These are phyloP conservation scores for Auricularia heimuer DNA, from an alignment of 768 basidiomycete genomes.

Conservation along the genomic window DNA sequence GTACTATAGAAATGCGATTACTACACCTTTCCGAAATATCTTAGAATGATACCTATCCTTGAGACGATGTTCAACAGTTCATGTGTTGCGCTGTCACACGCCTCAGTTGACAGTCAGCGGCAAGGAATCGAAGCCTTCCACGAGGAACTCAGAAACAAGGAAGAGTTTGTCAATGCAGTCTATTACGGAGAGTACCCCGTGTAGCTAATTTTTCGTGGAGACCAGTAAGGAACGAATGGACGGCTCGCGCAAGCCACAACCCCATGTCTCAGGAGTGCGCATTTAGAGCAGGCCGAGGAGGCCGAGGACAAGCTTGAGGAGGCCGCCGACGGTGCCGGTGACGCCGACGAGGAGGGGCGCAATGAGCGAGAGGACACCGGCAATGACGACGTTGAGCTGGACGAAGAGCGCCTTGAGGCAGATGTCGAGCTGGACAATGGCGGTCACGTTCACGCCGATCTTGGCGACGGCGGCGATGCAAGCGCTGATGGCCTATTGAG, in stretches of 20 bases:
- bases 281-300: neutral
- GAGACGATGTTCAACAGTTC: neutral
- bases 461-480: neutral
- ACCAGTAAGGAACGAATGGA: neutral
- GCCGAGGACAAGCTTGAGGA: neutral
- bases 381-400: neutral
- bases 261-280: neutral
- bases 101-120: too few species aligned
- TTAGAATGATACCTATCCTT: neutral
- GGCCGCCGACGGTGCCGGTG: neutral
- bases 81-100: too few species aligned
- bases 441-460: neutral
- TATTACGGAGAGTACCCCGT: neutral
- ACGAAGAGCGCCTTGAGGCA: neutral
- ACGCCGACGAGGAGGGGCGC: neutral
- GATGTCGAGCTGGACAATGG: neutral
- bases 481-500: neutral
- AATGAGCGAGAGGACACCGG: neutral
- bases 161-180: neutral
- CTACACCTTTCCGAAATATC: too few species aligned
- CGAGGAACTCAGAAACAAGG: neutral
- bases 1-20: too few species aligned
- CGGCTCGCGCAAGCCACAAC: neutral
- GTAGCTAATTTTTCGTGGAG: neutral
- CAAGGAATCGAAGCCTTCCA: too few species aligned